Conservation (phyloP, 129 eudicot species). For the Lactuca saligna region DNA sequence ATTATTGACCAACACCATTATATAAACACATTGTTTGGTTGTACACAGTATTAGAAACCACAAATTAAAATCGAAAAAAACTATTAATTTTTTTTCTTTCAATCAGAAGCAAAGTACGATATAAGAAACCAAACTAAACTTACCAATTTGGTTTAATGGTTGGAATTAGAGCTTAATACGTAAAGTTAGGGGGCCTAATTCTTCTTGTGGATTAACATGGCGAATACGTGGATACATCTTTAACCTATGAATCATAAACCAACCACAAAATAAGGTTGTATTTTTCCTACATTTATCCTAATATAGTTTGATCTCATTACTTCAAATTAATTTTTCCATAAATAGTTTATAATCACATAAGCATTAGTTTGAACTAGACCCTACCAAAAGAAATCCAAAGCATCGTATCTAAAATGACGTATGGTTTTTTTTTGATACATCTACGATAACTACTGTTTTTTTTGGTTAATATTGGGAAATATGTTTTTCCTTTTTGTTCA, state of each 20-base stretch:
- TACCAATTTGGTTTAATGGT: constrained; percentile 16
- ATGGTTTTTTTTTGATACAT: no score
- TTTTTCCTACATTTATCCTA: not conserved
- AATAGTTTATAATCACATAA: not conserved
- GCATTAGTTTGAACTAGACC: not conserved
- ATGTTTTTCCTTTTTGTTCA: no score
- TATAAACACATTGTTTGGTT: not conserved
- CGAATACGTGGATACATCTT: constrained; percentile 25
- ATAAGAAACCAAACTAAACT: constrained; percentile 6
- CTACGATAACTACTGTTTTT: not conserved
- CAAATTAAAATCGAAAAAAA: no score
- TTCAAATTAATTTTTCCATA: not conserved
- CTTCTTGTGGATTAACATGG: constrained; percentile 21
- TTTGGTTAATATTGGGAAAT: no score
- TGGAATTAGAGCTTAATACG: constrained; percentile 9
- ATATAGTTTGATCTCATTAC: not conserved
- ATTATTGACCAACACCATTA: not conserved
- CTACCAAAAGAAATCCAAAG: not conserved
- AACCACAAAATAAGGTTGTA: constrained; percentile 18
- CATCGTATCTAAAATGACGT: not conserved
- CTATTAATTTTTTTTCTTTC: no score
- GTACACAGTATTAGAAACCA: no score
- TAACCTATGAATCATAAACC: constrained; percentile 15
- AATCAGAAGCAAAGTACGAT: not conserved
- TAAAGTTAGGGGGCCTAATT: constrained; percentile 32